Evolutionary conservation across 176 grass and related monocot species (phyloP), one percentile per base, ranked within the genome.

Genomic region (Eleusine indica): DNA sequence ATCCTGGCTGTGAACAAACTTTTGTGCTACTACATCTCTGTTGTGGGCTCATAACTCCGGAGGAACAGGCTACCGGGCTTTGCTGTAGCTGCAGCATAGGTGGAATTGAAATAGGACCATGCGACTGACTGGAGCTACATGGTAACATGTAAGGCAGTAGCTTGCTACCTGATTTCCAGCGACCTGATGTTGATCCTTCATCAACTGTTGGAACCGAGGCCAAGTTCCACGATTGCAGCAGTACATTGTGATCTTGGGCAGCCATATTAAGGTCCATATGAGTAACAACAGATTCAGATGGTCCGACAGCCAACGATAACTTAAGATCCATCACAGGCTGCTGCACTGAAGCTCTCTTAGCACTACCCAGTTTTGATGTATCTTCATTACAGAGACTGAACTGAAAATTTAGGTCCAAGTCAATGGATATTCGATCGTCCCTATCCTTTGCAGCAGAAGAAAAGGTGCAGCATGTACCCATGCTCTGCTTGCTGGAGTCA

Each of bases 181-280:
- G 84, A 77, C 84, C 90, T 49, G 94, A 93, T 53, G 88, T 97
- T 54, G 94, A 97, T 82, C 88, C 94, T 83, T 97, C 94, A 43
- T 91, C 91, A 64, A 80, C 84, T 77, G 80, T 83, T 41, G 81
- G 70, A 17, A 88, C 63, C 52, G 92, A 84, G 14, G 48, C 19
- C 70, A 73, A 42, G 54, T 78, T 83, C 78, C 39, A 68, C 49
- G 76, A 51, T 72, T 76, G 61, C n/a, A 85, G 35, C 43, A 83
- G 73, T 66, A 74, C 28, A 22, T 73, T 60, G 37, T 77, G 61
- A 78, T 82, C 78, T 71, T 49, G 53, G 21, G 57, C 57, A 18
- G 81, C 25, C 49, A 54, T 6, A 47, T 68, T 74, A 21, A 69
- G 73, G 82, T 60, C 53, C 32, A 61, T 69, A 83, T 89, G 39